Conservation (phyloP, 1,284 basidiomycete genomes). For the Sporisorium scitamineum region DNA sequence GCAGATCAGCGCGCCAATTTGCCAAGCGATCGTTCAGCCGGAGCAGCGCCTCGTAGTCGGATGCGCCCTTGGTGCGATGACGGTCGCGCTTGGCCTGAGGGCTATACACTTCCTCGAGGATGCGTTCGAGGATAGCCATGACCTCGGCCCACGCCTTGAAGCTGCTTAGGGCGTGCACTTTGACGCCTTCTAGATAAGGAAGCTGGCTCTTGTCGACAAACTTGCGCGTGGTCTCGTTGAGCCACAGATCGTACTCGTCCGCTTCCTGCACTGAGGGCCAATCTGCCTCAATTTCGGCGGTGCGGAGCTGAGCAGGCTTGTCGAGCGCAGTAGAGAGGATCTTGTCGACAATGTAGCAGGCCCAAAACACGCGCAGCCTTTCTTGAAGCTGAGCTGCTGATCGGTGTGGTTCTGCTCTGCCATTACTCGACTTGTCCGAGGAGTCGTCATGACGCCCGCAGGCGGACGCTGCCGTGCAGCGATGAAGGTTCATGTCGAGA, state of each 20-base stretch:
- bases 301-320: constrained; percentile 46
- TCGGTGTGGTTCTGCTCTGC: constrained; percentile 1
- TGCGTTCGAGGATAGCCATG: constrained; percentile 53
- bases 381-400: constrained; percentile 32
- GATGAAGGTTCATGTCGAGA: constrained; percentile 53
- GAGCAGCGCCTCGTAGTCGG: constrained; percentile 36
- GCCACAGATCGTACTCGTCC: constrained; percentile 53
- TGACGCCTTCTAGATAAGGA: constrained; percentile 38
- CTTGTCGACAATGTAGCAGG: constrained; percentile 55
- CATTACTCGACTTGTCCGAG: background rate
- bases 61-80: constrained; percentile 25
- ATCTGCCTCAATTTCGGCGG: constrained; percentile 40
- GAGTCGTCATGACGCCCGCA: background rate
- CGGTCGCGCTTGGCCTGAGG: constrained; percentile 48
- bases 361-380: constrained; percentile 47
- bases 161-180: constrained; percentile 48
- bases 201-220: constrained; percentile 35
- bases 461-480: constrained; percentile 12
- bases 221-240: constrained; percentile 45
- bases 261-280: constrained; percentile 48
- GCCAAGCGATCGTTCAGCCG: constrained; percentile 24
- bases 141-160: constrained; percentile 52
- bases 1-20: constrained; percentile 40
- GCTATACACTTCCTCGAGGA: constrained; percentile 52
- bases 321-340: constrained; percentile 54